Evolutionary conservation across 2,329 filamentous ascomycete genomes (phyloP).

Genomic region (Colletotrichum ledebouriae): DNA sequence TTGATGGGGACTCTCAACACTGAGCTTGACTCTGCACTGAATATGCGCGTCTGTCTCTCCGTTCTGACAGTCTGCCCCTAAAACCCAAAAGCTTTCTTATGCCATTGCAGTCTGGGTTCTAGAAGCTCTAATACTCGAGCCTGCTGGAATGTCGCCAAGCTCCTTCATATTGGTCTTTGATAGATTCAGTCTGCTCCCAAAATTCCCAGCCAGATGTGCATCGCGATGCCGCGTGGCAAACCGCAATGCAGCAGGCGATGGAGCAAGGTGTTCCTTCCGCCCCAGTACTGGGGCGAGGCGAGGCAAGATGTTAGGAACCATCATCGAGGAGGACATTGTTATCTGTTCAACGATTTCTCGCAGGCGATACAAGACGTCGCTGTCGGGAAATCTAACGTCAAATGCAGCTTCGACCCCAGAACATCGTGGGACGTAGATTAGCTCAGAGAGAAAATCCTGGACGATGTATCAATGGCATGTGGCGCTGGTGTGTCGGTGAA

Average conservation of each 20-base stretch:
- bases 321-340: background rate
- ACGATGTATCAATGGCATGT: too few relatives aligned
- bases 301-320: too few relatives aligned
- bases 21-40: too few relatives aligned
- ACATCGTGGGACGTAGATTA: too few relatives aligned
- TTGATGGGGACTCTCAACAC: too few relatives aligned
- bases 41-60: background rate
- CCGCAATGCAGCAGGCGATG: background rate
- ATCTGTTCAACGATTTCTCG: background rate
- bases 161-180: slow-evolving; percentile 1
- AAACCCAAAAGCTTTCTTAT: background rate
- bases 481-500: too few relatives aligned
- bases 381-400: background rate
- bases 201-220: background rate
- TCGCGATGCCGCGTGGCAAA: slow-evolving; percentile 21
- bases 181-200: slow-evolving; percentile 5
- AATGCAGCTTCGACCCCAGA: background rate
- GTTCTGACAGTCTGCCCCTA: too few relatives aligned
- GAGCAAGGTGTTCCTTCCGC: background rate
- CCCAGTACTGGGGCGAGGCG: background rate
- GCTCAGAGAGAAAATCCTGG: too few relatives aligned
- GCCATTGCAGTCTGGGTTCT: slow-evolving; percentile 14
- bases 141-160: slow-evolving; percentile 11
- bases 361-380: background rate
- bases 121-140: slow-evolving; percentile 13